Percentiles rank a stretch among this genome's conserved stretches.
These are phyloP conservation scores for Solidago caesia DNA, from an alignment of 129 eudicot species.

Conservation along the genomic window DNA sequence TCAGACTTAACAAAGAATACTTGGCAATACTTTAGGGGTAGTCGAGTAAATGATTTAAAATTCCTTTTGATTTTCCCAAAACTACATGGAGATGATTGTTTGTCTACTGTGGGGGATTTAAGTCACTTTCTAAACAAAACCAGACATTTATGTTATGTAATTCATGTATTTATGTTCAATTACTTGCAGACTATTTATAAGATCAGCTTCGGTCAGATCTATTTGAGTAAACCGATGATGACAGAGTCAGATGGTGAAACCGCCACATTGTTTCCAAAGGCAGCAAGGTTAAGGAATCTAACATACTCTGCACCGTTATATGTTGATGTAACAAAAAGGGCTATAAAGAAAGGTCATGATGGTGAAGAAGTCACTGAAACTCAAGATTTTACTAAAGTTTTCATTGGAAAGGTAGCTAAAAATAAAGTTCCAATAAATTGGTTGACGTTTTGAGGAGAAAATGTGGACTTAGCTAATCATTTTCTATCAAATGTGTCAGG, in stretches of 20 bases:
- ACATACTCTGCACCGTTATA: slow-evolving; percentile 97
- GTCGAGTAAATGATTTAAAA: neutral
- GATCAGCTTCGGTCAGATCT: slow-evolving; percentile 88
- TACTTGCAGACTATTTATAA: slow-evolving; percentile 77
- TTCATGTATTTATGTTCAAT: slow-evolving; percentile 16
- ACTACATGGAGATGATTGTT: slow-evolving; percentile 1
- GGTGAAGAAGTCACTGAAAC: slow-evolving; percentile 87
- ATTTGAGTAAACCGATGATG: slow-evolving; percentile 94
- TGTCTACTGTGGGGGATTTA: slow-evolving; percentile 1
- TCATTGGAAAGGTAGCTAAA: slow-evolving; percentile 73
- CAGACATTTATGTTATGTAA: neutral
- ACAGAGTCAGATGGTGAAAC: slow-evolving; percentile 98
- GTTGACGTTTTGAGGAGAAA: neutral
- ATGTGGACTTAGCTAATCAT: slow-evolving; percentile 1
- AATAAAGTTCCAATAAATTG: neutral
- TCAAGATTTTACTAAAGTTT: slow-evolving; percentile 81
- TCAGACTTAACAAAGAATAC: too few species aligned
- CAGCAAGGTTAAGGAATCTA: slow-evolving; percentile 88
- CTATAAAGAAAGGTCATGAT: slow-evolving; percentile 91
- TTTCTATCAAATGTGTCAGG: slow-evolving; percentile 41
- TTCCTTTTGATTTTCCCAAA: neutral
- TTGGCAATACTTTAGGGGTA: slow-evolving; percentile 2
- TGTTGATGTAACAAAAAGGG: slow-evolving; percentile 81
- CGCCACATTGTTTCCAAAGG: slow-evolving; percentile 86
- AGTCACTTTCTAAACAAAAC: neutral